These are phyloP conservation scores for Selenicereus undatus DNA, from an alignment of 148 eudicot species.

Conservation along the genomic window DNA sequence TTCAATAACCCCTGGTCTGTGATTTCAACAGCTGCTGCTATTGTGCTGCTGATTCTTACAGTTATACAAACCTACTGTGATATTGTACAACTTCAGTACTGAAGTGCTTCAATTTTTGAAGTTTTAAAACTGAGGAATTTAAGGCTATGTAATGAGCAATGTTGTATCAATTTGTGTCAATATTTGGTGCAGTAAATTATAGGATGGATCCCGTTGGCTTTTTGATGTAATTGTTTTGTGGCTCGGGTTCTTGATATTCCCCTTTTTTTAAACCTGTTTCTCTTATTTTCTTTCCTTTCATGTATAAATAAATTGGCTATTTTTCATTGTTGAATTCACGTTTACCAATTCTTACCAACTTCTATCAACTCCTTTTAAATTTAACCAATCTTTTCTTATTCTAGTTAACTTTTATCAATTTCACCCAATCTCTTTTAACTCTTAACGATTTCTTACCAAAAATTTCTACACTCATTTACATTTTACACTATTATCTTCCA, in stretches of 20 bases:
- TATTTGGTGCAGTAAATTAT: not conserved
- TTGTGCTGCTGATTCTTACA: slow-evolving; percentile 31
- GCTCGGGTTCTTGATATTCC: not conserved
- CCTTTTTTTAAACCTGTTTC: too few species aligned
- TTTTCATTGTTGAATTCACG: too few species aligned
- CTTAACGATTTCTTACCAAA: too few species aligned
- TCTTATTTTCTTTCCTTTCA: not conserved
- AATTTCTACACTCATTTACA: too few species aligned
- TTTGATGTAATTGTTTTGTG: not conserved
- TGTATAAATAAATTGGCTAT: too few species aligned
- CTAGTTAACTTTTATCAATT: too few species aligned
- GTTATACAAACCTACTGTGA: slow-evolving; percentile 38
- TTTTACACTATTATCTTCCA: too few species aligned
- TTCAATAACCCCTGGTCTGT: slow-evolving; percentile 43
- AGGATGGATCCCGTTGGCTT: not conserved
- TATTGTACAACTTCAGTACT: slow-evolving; percentile 24
- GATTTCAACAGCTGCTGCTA: slow-evolving; percentile 33
- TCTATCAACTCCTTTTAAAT: too few species aligned
- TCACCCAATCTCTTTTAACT: too few species aligned
- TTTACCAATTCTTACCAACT: too few species aligned
- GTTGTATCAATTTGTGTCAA: not conserved
- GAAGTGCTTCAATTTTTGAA: slow-evolving; percentile 2
- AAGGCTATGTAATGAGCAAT: not conserved
- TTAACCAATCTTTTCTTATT: too few species aligned
- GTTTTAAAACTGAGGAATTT: not conserved